Evolutionary conservation across 352 stramenopile species (phyloP).

Genomic region (Pythium utonaiense): DNA sequence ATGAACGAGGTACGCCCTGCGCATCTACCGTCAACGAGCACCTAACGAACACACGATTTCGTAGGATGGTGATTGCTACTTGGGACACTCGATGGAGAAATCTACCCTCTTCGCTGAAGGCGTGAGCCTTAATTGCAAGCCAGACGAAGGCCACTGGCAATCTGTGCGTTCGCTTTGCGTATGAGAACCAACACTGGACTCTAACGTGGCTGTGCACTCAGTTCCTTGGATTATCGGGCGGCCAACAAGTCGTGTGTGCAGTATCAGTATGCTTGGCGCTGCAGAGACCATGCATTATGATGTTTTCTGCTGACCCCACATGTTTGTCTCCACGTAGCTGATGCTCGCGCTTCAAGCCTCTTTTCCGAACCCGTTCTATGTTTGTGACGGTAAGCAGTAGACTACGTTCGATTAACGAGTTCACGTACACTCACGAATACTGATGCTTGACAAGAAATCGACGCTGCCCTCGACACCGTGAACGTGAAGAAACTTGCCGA

Average conservation of each 20-base stretch:
- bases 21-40: background rate
- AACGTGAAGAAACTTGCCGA: constrained; percentile 31
- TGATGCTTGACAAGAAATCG: too few species aligned
- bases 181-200: background rate
- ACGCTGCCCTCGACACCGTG: constrained; percentile 34
- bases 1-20: constrained; percentile 20
- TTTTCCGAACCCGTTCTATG: constrained; percentile 35
- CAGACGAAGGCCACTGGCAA: constrained; percentile 40
- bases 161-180: constrained; percentile 4
- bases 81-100: constrained; percentile 31
- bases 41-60: background rate
- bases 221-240: constrained; percentile 38
- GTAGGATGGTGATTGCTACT: constrained; percentile 38
- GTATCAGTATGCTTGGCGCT: constrained; percentile 25
- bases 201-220: background rate
- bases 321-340: constrained; percentile 10
- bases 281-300: background rate
- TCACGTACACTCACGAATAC: too few species aligned
- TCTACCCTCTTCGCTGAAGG: constrained; percentile 31
- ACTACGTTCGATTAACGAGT: too few species aligned
- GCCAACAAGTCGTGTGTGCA: constrained; percentile 37
- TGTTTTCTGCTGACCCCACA: background rate
- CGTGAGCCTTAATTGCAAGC: constrained; percentile 38
- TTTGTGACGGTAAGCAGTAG: constrained; percentile 45
- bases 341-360: constrained; percentile 37